A percentile compares a stretch with the other conserved stretches of the same genome.
Evolutionary conservation across 495 filamentous ascomycete species (phyloP).

Genomic region (Xylaria palmicola): DNA sequence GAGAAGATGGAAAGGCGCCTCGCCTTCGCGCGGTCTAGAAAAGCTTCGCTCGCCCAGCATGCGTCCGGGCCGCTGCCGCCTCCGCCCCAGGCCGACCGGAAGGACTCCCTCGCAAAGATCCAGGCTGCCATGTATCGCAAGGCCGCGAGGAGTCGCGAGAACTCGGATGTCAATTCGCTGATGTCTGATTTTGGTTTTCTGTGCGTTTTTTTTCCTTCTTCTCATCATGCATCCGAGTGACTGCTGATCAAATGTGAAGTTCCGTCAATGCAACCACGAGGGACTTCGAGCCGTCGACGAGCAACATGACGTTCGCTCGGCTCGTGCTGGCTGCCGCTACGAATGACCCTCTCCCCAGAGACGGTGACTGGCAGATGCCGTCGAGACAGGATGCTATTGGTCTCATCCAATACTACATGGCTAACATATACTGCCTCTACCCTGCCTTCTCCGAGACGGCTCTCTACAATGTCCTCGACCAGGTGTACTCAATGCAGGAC

Average conservation of each 20-base stretch:
- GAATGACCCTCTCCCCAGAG: constrained; percentile 61
- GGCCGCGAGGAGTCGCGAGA: constrained; percentile 58
- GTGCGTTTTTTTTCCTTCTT: constrained; percentile 41
- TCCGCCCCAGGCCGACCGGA: constrained; percentile 44
- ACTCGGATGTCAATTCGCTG: constrained; percentile 74
- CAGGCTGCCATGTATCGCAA: constrained; percentile 60
- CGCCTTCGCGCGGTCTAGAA: constrained; percentile 56
- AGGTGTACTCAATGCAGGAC: constrained; percentile 66
- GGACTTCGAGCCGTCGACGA: constrained; percentile 84
- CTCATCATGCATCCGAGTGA: not conserved
- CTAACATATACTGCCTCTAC: constrained; percentile 73
- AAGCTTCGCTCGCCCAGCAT: constrained; percentile 53
- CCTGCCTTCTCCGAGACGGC: constrained; percentile 75
- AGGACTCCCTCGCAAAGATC: constrained; percentile 59
- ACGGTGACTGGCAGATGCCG: constrained; percentile 58
- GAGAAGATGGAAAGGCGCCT: constrained; percentile 79
- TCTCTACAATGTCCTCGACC: constrained; percentile 74
- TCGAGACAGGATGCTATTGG: constrained; percentile 60
- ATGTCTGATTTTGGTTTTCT: constrained; percentile 81
- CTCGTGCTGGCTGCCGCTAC: constrained; percentile 73
- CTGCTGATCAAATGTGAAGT: constrained; percentile 41
- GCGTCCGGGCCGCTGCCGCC: constrained; percentile 42
- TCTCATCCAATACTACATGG: constrained; percentile 78
- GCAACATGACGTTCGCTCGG: constrained; percentile 81
- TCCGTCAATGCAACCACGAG: constrained; percentile 88